Conservation (phyloP, 129 eudicot species). For the Apium graveolens region DNA sequence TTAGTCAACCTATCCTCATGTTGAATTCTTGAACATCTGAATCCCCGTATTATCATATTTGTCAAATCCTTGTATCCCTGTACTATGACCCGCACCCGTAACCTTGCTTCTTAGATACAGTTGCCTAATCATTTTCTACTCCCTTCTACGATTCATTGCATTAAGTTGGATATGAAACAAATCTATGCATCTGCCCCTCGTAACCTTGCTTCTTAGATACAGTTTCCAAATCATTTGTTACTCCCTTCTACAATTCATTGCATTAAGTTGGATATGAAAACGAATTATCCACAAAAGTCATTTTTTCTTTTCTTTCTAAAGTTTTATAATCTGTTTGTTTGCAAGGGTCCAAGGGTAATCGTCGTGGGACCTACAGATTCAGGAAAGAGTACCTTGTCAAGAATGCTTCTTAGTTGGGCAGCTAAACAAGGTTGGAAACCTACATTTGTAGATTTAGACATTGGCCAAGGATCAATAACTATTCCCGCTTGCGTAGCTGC, state of each 20-base stretch:
- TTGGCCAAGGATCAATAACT: constrained; percentile 95
- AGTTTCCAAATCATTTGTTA: not conserved
- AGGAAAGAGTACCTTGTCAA: constrained; percentile 87
- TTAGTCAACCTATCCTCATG: too few relatives aligned
- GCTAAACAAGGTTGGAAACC: constrained; percentile 99
- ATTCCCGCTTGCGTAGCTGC: constrained; percentile 92
- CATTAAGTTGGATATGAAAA: not conserved
- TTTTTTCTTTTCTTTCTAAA: not conserved
- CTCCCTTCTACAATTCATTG: not conserved
- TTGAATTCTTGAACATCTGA: too few relatives aligned
- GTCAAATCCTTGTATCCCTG: too few relatives aligned
- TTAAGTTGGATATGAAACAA: too few relatives aligned
- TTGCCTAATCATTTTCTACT: not conserved
- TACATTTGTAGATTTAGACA: constrained; percentile 86
- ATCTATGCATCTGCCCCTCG: too few relatives aligned
- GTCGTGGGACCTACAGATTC: constrained; percentile 98
- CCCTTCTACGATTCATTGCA: not conserved
- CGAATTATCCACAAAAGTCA: not conserved
- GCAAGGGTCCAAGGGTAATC: constrained; percentile 88
- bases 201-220: too few relatives aligned
- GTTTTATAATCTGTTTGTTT: not conserved
- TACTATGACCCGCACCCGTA: not conserved
- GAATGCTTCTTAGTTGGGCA: constrained; percentile 99
- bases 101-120: not conserved
- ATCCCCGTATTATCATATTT: too few relatives aligned